Conservation (phyloP, 2,329 filamentous ascomycete genomes). For the Aspergillus sp. region DNA sequence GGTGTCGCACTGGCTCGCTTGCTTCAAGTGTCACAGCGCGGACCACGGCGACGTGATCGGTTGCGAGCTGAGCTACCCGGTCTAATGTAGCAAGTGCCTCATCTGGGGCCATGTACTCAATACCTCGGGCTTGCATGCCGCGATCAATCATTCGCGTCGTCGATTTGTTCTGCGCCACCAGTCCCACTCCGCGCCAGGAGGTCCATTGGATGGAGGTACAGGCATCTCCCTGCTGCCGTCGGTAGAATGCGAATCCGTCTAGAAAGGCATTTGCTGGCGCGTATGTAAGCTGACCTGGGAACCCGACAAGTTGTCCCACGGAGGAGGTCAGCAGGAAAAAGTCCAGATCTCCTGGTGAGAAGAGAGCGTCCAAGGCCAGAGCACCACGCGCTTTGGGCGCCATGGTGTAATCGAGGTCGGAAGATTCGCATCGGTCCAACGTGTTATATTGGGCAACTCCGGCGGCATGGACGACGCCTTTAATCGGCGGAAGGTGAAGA, state of each 20-base stretch:
- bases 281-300: slow-evolving; percentile 11
- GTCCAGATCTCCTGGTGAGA: slow-evolving; percentile 8
- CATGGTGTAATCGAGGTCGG: slow-evolving; percentile 6
- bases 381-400: slow-evolving; percentile 9
- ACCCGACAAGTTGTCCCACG: slow-evolving; percentile 13
- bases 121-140: slow-evolving; percentile 46
- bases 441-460: slow-evolving; percentile 6
- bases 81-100: slow-evolving; percentile 50
- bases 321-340: slow-evolving; percentile 14
- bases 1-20: slow-evolving; percentile 29
- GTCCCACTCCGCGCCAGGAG: slow-evolving; percentile 16
- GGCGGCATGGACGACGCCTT: slow-evolving; percentile 13
- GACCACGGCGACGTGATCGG: slow-evolving; percentile 44
- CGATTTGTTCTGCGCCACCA: slow-evolving; percentile 29
- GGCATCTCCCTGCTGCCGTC: slow-evolving; percentile 7
- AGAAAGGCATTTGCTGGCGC: slow-evolving; percentile 10
- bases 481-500: slow-evolving; percentile 8
- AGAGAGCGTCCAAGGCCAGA: slow-evolving; percentile 1
- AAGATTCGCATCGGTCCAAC: neutral
- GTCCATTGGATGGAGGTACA: slow-evolving; percentile 14
- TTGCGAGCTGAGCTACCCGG: slow-evolving; percentile 37
- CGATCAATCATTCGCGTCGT: slow-evolving; percentile 42
- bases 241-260: slow-evolving; percentile 10
- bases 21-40: slow-evolving; percentile 34
- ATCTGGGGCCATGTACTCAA: slow-evolving; percentile 45